Evolutionary conservation across 257 asterid species (phyloP).

Genomic region (Cynanchum wilfordii): DNA sequence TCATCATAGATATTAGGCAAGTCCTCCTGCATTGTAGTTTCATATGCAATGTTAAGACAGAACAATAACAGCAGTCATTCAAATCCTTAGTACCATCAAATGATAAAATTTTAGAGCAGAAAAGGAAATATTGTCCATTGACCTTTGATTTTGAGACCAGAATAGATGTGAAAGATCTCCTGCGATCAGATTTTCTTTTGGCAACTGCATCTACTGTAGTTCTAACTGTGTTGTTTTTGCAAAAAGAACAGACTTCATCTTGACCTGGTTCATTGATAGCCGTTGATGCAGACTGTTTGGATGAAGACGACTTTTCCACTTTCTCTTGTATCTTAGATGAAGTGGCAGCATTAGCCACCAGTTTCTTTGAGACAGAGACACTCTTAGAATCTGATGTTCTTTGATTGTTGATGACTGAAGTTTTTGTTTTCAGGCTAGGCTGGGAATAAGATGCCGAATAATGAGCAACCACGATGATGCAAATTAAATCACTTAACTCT

Average conservation of each 20-base stretch:
- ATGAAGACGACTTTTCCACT: constrained; percentile 29
- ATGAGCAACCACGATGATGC: background rate
- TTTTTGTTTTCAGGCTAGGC: constrained; percentile 35
- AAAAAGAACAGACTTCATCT: constrained; percentile 36
- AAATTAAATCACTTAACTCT: constrained; percentile 5
- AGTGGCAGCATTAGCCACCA: constrained; percentile 33
- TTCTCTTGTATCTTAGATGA: constrained; percentile 48
- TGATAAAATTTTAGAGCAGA: constrained; percentile 6
- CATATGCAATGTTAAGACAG: constrained; percentile 39
- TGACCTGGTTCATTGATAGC: constrained; percentile 33
- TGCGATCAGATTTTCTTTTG: constrained; percentile 54
- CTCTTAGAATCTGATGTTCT: constrained; percentile 38
- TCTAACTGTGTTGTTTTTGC: constrained; percentile 19
- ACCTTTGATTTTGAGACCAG: constrained; percentile 76
- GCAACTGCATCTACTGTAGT: constrained; percentile 17
- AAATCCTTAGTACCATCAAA: constrained; percentile 1
- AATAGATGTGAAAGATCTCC: constrained; percentile 68
- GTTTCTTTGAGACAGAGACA: constrained; percentile 32
- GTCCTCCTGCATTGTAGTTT: constrained; percentile 30
- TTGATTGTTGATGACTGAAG: constrained; percentile 28
- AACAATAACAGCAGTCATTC: constrained; percentile 18
- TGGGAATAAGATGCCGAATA: constrained; percentile 26
- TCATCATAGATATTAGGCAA: constrained; percentile 74
- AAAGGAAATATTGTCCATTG: constrained; percentile 8
- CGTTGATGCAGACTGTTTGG: constrained; percentile 33